phyloP scores from a whole-genome alignment of 192 early-diverging fungal species.

The Borealophlyctis nickersoniae region DNA sequence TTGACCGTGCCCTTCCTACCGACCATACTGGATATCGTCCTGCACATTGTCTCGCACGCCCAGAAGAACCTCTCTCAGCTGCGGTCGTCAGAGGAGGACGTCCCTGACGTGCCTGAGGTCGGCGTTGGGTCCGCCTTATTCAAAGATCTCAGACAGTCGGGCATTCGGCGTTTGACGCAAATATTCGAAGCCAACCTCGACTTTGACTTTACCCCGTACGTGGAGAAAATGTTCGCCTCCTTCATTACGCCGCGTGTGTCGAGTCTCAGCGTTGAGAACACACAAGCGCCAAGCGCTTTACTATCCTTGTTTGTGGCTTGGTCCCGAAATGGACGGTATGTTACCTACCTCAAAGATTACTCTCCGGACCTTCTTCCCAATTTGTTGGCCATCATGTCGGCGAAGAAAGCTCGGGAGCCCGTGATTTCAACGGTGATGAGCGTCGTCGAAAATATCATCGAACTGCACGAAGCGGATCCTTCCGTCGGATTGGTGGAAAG shows the following conservation, averaged over 20 bases:
- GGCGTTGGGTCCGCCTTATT: slow-evolving; percentile 3
- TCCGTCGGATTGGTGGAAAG: slow-evolving; percentile 36
- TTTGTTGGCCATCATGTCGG: slow-evolving; percentile 70
- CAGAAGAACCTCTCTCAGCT: slow-evolving; percentile 45
- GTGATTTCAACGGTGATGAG: slow-evolving; percentile 71
- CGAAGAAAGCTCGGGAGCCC: slow-evolving; percentile 71
- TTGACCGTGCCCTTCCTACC: slow-evolving; percentile 70
- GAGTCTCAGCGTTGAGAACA: slow-evolving; percentile 75
- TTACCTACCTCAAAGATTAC: slow-evolving; percentile 62
- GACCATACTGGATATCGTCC: slow-evolving; percentile 66
- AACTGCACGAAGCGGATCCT: slow-evolving; percentile 30
- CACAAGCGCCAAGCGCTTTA: slow-evolving; percentile 78
- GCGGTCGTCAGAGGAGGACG: background rate
- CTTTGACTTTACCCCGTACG: slow-evolving; percentile 76
- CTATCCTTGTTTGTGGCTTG: slow-evolving; percentile 77
- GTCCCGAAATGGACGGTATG: slow-evolving; percentile 65
- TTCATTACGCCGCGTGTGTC: slow-evolving; percentile 71
- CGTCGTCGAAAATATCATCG: slow-evolving; percentile 61
- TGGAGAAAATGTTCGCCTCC: slow-evolving; percentile 68
- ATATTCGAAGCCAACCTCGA: slow-evolving; percentile 72
- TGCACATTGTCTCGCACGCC: slow-evolving; percentile 70
- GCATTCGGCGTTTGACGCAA: slow-evolving; percentile 69
- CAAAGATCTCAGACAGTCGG: slow-evolving; percentile 65
- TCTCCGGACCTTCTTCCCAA: slow-evolving; percentile 63
- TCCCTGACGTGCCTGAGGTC: background rate